phyloP scores from a whole-genome alignment of 306 rosid species.

The Vigna radiata region DNA sequence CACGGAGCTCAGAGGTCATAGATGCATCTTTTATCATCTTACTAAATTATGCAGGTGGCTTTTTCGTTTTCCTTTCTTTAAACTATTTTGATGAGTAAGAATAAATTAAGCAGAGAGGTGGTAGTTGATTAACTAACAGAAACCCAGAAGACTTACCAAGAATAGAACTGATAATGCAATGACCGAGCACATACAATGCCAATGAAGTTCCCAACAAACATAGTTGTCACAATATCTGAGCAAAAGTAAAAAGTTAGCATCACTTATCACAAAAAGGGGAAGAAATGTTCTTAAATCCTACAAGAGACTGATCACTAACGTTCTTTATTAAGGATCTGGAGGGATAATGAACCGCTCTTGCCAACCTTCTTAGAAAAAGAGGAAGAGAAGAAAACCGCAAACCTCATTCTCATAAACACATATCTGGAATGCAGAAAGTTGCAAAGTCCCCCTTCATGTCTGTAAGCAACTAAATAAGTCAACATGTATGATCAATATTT shows the following conservation, averaged over 20 bases:
- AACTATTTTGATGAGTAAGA: conserved; percentile 13
- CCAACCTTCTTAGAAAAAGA: conserved; percentile 48
- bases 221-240: conserved; percentile 88
- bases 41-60: neutral
- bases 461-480: conserved; percentile 54
- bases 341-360: conserved; percentile 53
- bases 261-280: neutral
- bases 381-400: conserved; percentile 55
- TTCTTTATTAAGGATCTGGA: conserved; percentile 72
- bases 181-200: conserved; percentile 93
- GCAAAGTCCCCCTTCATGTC: conserved; percentile 92
- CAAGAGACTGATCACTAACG: conserved; percentile 52
- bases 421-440: conserved; percentile 71
- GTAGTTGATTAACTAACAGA: conserved; percentile 2
- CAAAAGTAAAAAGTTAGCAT: conserved; percentile 41
- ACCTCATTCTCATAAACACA: conserved; percentile 59
- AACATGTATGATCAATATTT: conserved; percentile 27
- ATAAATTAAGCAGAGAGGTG: conserved; percentile 29
- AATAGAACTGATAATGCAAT: conserved; percentile 93
- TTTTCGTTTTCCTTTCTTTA: neutral
- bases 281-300: conserved; percentile 31
- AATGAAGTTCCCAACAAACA: conserved; percentile 93
- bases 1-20: neutral
- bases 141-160: conserved; percentile 72
- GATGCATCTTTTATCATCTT: neutral